phyloP scores from a whole-genome alignment of 106 monocot species.

The Acanthochlamys bracteata region DNA sequence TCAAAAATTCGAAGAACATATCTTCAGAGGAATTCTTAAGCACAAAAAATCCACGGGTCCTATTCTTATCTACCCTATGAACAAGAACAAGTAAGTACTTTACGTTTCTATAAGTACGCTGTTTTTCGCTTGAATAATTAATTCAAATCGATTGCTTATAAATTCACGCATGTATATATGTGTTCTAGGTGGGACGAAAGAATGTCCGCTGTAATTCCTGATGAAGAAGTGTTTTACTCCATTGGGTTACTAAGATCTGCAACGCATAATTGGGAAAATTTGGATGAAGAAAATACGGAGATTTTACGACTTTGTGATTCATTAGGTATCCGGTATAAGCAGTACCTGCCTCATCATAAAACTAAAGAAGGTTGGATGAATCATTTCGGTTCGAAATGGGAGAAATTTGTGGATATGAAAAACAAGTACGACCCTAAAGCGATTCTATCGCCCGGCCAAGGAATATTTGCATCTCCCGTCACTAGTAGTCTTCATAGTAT shows the following conservation, averaged over 20 bases:
- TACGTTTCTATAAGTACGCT: too few relatives aligned
- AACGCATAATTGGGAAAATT: conserved; percentile 4
- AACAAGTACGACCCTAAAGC: conserved; percentile 45
- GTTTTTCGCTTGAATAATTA: neutral
- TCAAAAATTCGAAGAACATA: conserved; percentile 51
- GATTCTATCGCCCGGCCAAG: conserved; percentile 49
- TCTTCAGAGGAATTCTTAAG: conserved; percentile 63
- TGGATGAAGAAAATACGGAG: conserved; percentile 40
- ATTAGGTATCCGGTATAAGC: conserved; percentile 31
- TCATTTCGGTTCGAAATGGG: conserved; percentile 56
- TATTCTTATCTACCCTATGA: conserved; percentile 88
- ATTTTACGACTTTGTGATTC: conserved; percentile 27
- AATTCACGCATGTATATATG: neutral
- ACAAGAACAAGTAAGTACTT: conserved; percentile 56
- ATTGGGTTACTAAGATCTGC: conserved; percentile 45
- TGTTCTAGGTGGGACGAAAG: conserved; percentile 42
- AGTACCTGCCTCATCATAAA: conserved; percentile 47
- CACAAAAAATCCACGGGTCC: conserved; percentile 48
- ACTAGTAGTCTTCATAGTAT: too few relatives aligned
- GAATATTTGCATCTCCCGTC: conserved; percentile 35
- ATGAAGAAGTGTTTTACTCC: conserved; percentile 57
- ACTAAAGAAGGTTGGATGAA: conserved; percentile 30
- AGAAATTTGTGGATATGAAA: conserved; percentile 32
- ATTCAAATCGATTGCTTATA: neutral
- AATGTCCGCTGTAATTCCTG: conserved; percentile 47